Evolutionary conservation across 2,329 filamentous ascomycete genomes (phyloP).

Genomic region (Colletotrichum godetiae): DNA sequence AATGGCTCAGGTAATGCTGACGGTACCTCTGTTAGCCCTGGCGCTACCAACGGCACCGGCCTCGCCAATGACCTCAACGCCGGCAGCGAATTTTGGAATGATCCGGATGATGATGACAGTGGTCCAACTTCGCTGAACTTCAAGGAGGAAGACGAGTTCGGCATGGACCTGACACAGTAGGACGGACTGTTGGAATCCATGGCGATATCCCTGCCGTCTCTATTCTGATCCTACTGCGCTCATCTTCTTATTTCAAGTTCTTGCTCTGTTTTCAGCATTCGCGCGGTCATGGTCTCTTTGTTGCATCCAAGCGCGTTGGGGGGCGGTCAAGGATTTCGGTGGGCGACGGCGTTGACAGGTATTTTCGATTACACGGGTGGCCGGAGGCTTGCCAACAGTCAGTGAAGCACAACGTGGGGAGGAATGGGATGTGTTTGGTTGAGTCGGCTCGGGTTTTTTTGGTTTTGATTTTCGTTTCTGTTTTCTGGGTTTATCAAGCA

Average conservation of each 20-base stretch:
- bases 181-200: background rate
- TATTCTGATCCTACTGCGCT: background rate
- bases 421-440: background rate
- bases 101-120: conserved; percentile 78
- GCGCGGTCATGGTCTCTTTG: conserved; percentile 1
- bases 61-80: conserved; percentile 60
- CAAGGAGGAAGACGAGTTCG: conserved; percentile 95
- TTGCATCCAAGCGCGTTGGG: conserved; percentile 12
- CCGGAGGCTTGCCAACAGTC: background rate
- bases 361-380: background rate
- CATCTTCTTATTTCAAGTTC: background rate
- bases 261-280: background rate
- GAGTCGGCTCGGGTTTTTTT: background rate
- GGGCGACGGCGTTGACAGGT: conserved; percentile 14
- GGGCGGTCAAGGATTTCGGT: conserved; percentile 4
- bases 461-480: conserved; percentile 16
- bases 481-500: conserved; percentile 37
- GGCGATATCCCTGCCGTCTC: background rate
- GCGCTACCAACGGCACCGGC: conserved; percentile 50
- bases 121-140: conserved; percentile 77
- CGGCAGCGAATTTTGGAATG: conserved; percentile 71
- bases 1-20: conserved; percentile 57
- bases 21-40: conserved; percentile 65
- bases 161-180: conserved; percentile 76
- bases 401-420: background rate